Base-by-base conservation (phyloP, 1,284 basidiomycete genomes). In the Leccinum griseonigrum region DNA sequence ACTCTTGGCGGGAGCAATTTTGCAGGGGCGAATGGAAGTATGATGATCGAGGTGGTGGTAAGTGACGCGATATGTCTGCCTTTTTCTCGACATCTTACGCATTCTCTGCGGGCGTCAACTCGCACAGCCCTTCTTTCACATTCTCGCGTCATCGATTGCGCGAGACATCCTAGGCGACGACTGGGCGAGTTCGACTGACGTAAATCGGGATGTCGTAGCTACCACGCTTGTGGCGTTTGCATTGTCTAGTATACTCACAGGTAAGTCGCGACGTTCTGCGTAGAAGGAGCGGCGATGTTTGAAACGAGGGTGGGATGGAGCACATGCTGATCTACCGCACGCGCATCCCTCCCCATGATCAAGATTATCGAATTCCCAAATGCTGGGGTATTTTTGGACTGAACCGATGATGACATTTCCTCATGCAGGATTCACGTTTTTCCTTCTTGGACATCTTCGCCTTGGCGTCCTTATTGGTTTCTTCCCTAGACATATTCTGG, bases 21-120 rank as follows among this genome's bases (percentile, higher is more conserved):
- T 75, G 83, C 83, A 13, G 90, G 91, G 54, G 94, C 90, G 0
- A 98, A 97, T 76, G 95, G 95, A 9, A 96, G 92, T 59, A 98
- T 98, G 95, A 97, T 98, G 95, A 98, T 98, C 66, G 96, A 98
- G 75, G 94, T 95, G 11, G 94, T 97, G 66, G 90, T 93, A 74
- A 61, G 89, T 85, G 36, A 14, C 53, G 6, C 22, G 22, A 54
- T 8, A 10, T 34, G 14, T 31, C 13, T 31, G 18, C 4, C 9
- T 54, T 38, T 51, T 29, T n/a, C 9, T 48, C 56, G 29, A 5
- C 26, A 54, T 38, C 54, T 13, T 60, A 58, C 10, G 50, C 13
- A 34, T 29, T 2, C 3, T n/a, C 10, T n/a, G 29, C 26, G 43
- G 11, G 18, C 6, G 38, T 38, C 38, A 38, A 8, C 1, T 43